Percentiles rank a stretch among this genome's conserved stretches.
Conservation (phyloP, 805 yeast genomes). For the Ogataea kodamae region DNA sequence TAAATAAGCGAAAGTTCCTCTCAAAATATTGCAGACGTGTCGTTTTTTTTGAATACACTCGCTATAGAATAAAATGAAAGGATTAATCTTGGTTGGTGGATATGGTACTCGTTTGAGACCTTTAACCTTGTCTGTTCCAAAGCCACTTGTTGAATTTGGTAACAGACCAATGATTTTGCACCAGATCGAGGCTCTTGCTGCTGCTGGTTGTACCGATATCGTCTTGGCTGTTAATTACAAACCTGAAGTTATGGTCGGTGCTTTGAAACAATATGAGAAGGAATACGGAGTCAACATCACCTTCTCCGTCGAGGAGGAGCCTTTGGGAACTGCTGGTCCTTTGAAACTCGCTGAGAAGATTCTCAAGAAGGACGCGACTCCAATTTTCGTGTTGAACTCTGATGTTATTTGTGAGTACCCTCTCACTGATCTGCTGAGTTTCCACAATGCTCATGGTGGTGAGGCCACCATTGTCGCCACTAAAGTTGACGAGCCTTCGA, state of each 20-base stretch:
- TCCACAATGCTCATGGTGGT: constrained; percentile 96
- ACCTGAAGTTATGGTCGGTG: constrained; percentile 98
- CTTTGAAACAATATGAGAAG: constrained; percentile 89
- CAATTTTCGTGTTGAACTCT: constrained; percentile 96
- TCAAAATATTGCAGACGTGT: constrained; percentile 9
- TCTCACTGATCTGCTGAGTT: constrained; percentile 82
- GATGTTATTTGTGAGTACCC: constrained; percentile 99
- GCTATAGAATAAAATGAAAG: constrained; percentile 60
- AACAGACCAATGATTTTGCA: constrained; percentile 99
- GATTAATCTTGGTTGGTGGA: constrained; percentile 97
- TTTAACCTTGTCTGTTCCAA: constrained; percentile 88
- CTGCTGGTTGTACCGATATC: constrained; percentile 98
- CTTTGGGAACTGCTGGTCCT: constrained; percentile 99
- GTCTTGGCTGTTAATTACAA: constrained; percentile 98
- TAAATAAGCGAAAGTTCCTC: constrained; percentile 5
- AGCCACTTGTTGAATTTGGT: constrained; percentile 96
- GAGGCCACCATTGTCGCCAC: constrained; percentile 98
- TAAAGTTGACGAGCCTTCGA: constrained; percentile 98
- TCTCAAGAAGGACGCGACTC: constrained; percentile 89
- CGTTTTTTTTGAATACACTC: constrained; percentile 11
- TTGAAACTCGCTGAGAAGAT: constrained; percentile 93
- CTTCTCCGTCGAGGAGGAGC: constrained; percentile 98
- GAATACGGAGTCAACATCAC: constrained; percentile 93
- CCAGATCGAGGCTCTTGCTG: constrained; percentile 96
- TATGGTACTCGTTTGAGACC: constrained; percentile 99